Evolutionary conservation across 1,284 basidiomycete species (phyloP).

Genomic region (Ustilago loliicola): DNA sequence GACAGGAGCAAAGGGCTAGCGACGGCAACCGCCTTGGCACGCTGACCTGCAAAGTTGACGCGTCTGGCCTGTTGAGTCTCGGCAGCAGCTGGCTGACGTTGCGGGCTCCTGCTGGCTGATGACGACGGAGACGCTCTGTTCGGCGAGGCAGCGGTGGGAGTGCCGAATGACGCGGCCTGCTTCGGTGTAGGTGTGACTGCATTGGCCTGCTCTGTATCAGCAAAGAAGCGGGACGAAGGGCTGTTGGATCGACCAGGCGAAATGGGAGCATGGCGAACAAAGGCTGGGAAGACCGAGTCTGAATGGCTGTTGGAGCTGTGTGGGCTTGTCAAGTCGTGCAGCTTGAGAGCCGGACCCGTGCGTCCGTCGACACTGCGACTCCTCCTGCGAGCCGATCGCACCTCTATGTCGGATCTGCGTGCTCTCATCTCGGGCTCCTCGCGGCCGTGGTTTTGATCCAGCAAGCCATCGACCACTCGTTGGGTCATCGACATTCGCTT

Average conservation of each 20-base stretch:
- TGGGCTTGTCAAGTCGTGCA: slow-evolving; percentile 30
- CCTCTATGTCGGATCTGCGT: slow-evolving; percentile 36
- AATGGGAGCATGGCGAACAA: slow-evolving; percentile 44
- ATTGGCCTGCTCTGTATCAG: slow-evolving; percentile 20
- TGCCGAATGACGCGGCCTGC: slow-evolving; percentile 20
- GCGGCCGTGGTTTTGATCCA: slow-evolving; percentile 44
- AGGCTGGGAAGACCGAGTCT: slow-evolving; percentile 53
- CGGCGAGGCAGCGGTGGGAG: slow-evolving; percentile 20
- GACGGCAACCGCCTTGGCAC: slow-evolving; percentile 46
- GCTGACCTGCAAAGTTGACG: slow-evolving; percentile 51
- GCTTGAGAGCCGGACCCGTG: slow-evolving; percentile 14
- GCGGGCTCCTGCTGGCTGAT: slow-evolving; percentile 24
- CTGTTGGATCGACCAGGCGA: slow-evolving; percentile 27
- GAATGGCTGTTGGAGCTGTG: slow-evolving; percentile 49
- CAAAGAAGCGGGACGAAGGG: slow-evolving; percentile 34
- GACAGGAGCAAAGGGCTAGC: slow-evolving; percentile 51
- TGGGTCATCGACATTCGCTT: slow-evolving; percentile 55
- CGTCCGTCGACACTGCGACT: slow-evolving; percentile 54
- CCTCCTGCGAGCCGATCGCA: slow-evolving; percentile 35
- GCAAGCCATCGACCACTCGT: slow-evolving; percentile 49
- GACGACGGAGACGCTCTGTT: slow-evolving; percentile 13
- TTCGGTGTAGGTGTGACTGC: slow-evolving; percentile 23
- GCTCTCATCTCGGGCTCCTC: slow-evolving; percentile 56
- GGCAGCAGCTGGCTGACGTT: slow-evolving; percentile 22
- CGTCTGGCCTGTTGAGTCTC: slow-evolving; percentile 55